A percentile compares a stretch with the other conserved stretches of the same genome.
Conservation (phyloP, 148 eudicot genomes). For the Nepenthes mirabilis region DNA sequence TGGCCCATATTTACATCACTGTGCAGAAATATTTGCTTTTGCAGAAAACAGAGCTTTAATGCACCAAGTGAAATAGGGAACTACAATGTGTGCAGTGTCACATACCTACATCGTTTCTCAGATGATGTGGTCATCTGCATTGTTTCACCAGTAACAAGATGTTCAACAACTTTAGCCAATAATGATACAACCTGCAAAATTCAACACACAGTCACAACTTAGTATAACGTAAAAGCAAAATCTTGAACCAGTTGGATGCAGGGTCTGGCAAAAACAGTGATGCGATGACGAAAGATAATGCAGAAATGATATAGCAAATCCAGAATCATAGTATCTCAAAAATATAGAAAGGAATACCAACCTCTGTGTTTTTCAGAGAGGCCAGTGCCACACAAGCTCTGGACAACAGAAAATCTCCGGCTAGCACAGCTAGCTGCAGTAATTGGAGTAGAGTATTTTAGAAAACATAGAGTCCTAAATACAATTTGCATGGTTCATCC, state of each 20-base stretch:
- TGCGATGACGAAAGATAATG: too few species aligned
- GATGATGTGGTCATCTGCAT: conserved; percentile 90
- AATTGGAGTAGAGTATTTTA: conserved; percentile 11
- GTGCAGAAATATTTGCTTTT: too few species aligned
- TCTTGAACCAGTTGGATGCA: too few species aligned
- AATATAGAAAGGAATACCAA: conserved; percentile 6
- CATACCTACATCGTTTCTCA: conserved; percentile 81
- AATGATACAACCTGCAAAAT: conserved; percentile 70
- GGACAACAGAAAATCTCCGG: conserved; percentile 85
- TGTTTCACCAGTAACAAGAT: conserved; percentile 97
- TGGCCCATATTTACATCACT: too few species aligned
- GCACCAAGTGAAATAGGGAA: background rate
- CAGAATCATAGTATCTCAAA: too few species aligned
- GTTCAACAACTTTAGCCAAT: conserved; percentile 75
- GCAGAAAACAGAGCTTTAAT: too few species aligned
- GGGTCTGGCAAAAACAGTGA: too few species aligned
- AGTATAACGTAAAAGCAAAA: background rate
- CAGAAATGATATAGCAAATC: too few species aligned
- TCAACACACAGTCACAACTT: background rate
- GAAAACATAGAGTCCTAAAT: background rate
- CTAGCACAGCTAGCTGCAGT: conserved; percentile 72
- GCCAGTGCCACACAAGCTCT: conserved; percentile 95
- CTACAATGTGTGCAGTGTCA: conserved; percentile 5
- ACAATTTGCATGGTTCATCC: background rate
- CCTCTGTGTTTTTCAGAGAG: conserved; percentile 85